These are phyloP conservation scores for Aegilops bicornis DNA, from an alignment of 176 grass and related monocot genomes.

Conservation along the genomic window DNA sequence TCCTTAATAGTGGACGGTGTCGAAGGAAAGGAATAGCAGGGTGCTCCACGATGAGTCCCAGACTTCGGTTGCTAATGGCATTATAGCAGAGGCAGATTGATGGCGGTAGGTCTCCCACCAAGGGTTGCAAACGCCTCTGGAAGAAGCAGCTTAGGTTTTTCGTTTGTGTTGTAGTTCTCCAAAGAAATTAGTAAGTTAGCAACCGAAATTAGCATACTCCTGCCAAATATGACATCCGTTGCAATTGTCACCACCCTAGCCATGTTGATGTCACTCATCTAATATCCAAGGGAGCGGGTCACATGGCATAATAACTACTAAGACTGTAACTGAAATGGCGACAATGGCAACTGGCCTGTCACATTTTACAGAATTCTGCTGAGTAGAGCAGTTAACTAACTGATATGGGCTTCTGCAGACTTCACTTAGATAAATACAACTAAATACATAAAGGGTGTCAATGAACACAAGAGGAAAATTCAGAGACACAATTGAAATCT, in stretches of 20 bases:
- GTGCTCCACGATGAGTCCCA: background rate
- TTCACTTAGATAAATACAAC: background rate
- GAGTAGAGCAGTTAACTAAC: background rate
- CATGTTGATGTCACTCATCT: background rate
- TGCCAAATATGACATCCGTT: background rate
- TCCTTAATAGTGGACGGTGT: background rate
- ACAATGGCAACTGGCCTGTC: background rate
- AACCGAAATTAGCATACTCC: slow-evolving; percentile 19
- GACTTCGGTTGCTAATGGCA: background rate
- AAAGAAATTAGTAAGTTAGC: slow-evolving; percentile 15
- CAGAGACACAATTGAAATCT: background rate
- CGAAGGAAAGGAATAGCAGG: background rate
- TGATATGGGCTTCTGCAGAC: background rate
- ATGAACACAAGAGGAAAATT: background rate
- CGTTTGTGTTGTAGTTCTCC: background rate
- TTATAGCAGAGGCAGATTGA: background rate
- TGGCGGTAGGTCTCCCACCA: background rate
- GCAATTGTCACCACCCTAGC: background rate
- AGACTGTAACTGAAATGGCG: background rate
- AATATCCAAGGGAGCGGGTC: background rate
- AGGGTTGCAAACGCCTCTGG: background rate
- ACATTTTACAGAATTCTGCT: slow-evolving; percentile 1
- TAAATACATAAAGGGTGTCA: background rate
- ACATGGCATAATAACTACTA: slow-evolving; percentile 10
- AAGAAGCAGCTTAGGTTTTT: background rate